A percentile compares a stretch with the other conserved stretches of the same genome.
Conservation (phyloP, 164 flowering plant genomes). For the Sedum album region DNA sequence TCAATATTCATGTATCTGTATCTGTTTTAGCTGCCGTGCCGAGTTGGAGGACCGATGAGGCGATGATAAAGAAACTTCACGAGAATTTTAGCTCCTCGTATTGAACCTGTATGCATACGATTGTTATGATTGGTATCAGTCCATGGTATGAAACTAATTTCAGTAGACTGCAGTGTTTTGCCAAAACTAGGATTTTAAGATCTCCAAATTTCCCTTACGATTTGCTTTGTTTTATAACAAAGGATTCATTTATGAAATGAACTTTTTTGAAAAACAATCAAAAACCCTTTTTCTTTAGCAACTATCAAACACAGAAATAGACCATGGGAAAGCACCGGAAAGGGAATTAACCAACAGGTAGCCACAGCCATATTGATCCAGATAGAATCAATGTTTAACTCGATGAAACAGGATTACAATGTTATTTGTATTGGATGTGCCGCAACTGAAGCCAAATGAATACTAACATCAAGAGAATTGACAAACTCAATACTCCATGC, state of each 20-base stretch:
- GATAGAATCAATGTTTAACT: background rate
- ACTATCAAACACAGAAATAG: too few relatives aligned
- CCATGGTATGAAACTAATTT: too few relatives aligned
- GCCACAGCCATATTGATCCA: too few relatives aligned
- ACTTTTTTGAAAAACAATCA: too few relatives aligned
- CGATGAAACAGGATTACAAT: background rate
- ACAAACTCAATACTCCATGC: background rate
- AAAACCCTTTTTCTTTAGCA: too few relatives aligned
- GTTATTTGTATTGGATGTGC: background rate
- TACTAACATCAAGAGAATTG: background rate
- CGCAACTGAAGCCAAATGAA: background rate
- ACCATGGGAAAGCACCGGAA: too few relatives aligned
- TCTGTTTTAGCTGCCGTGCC: background rate
- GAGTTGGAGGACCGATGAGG: slow-evolving; percentile 18
- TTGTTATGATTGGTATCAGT: background rate
- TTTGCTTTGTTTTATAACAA: too few relatives aligned
- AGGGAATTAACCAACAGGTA: too few relatives aligned
- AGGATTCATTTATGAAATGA: too few relatives aligned
- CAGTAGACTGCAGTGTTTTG: too few relatives aligned
- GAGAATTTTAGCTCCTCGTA: slow-evolving; percentile 31
- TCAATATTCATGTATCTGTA: background rate
- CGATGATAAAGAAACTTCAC: slow-evolving; percentile 37
- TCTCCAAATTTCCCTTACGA: too few relatives aligned
- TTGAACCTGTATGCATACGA: slow-evolving; percentile 28
- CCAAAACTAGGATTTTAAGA: too few relatives aligned